Percentiles rank a stretch among this genome's conserved stretches.
phyloP scores from a whole-genome alignment of 257 asterid genomes.

The Jaltomata sinuosa region DNA sequence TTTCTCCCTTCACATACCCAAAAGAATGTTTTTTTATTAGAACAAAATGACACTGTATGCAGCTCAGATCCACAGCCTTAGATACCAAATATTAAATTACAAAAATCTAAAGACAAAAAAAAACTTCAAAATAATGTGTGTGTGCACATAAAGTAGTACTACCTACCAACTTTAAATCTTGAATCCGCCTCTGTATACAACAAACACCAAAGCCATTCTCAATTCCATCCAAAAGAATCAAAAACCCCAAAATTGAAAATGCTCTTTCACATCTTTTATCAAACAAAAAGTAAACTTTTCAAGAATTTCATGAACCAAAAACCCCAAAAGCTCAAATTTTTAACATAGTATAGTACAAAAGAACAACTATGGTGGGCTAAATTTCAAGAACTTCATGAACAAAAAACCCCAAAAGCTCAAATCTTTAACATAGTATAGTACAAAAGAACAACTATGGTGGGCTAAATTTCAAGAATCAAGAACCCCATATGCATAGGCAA shows the following conservation, averaged over 20 bases:
- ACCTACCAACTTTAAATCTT: not conserved
- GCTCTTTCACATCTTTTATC: not conserved
- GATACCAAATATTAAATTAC: not conserved
- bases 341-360: not conserved
- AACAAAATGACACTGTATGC: not conserved
- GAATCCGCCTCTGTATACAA: not conserved
- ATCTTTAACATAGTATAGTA: not conserved
- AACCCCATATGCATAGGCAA: not conserved
- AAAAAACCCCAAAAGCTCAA: not conserved
- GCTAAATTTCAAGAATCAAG: not conserved
- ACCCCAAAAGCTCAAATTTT: not conserved
- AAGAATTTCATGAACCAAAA: not conserved
- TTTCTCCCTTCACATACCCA: not conserved
- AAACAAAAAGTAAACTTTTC: not conserved
- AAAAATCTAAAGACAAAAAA: not conserved
- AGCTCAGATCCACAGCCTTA: not conserved
- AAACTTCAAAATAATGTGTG: not conserved
- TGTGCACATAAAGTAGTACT: not conserved
- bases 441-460: not conserved
- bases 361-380: not conserved
- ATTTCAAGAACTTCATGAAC: not conserved
- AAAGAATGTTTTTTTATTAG: not conserved
- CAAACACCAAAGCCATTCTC: not conserved
- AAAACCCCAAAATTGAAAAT: not conserved
- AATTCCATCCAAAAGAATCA: not conserved